Evolutionary conservation across 2,329 filamentous ascomycete species (phyloP).

Genomic region (Monosporascus ibericus): DNA sequence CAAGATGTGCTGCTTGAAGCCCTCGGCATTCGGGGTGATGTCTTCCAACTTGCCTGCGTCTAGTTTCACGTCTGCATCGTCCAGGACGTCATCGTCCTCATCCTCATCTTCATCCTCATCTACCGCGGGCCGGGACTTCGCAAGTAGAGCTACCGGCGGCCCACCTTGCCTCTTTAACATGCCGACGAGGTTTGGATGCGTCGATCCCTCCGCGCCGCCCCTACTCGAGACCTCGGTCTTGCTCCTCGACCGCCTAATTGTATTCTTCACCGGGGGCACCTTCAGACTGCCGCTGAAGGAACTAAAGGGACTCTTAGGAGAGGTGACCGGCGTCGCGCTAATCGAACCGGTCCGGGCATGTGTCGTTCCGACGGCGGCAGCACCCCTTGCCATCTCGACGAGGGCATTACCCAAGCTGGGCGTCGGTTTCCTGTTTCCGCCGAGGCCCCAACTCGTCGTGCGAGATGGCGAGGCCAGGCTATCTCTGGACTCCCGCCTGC

Average conservation of each 20-base stretch:
- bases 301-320: constrained; percentile 46
- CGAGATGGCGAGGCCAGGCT: constrained; percentile 46
- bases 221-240: constrained; percentile 46
- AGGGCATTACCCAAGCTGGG: constrained; percentile 56
- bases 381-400: constrained; percentile 46
- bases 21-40: constrained; percentile 66
- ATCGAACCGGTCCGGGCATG: constrained; percentile 57
- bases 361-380: constrained; percentile 49
- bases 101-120: constrained; percentile 54
- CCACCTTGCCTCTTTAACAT: constrained; percentile 50
- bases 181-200: constrained; percentile 39
- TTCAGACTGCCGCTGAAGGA: constrained; percentile 25
- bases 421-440: constrained; percentile 39
- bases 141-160: constrained; percentile 44
- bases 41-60: constrained; percentile 57
- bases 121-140: constrained; percentile 33
- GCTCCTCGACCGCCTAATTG: constrained; percentile 49
- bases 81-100: constrained; percentile 48
- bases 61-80: constrained; percentile 56
- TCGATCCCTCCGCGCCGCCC: constrained; percentile 27
- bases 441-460: constrained; percentile 41
- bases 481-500: constrained; percentile 36
- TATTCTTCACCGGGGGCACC: constrained; percentile 33
- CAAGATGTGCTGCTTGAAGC: constrained; percentile 70
- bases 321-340: constrained; percentile 45